Evolutionary conservation across 345 rosid species (phyloP).

Genomic region (Citrus sp.): DNA sequence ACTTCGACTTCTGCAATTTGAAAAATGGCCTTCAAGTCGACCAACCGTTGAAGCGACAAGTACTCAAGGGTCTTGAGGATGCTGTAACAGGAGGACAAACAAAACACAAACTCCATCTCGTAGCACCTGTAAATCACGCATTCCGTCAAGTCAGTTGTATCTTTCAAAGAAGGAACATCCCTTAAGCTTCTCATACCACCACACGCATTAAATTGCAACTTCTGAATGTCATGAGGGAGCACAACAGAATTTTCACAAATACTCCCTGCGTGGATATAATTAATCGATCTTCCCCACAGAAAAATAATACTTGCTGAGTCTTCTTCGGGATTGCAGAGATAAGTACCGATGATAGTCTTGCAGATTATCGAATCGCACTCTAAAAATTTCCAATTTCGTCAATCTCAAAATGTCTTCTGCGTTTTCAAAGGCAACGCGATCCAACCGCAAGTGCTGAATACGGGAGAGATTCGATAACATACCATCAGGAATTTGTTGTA

Average conservation of each 20-base stretch:
- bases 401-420: not conserved
- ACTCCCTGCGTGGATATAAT: too few relatives aligned
- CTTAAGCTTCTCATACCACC: not conserved
- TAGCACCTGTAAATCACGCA: rapidly evolving
- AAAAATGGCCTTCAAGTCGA: not conserved
- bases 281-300: too few relatives aligned
- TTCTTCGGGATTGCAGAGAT: not conserved
- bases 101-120: not conserved
- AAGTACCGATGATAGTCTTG: not conserved
- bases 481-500: not conserved
- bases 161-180: not conserved
- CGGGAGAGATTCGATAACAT: not conserved
- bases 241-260: not conserved
- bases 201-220: not conserved
- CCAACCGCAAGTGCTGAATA: not conserved
- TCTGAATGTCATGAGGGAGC: not conserved
- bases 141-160: not conserved
- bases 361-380: not conserved
- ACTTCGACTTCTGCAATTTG: not conserved
- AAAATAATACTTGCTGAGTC: not conserved
- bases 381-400: conserved; percentile 5
- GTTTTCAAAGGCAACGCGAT: not conserved
- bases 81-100: not conserved
- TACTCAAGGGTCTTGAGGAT: not conserved
- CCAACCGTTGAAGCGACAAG: rapidly evolving